Evolutionary conservation across 78 protist genomes (phyloP), one percentile per base, ranked within the genome.

Genomic region (Chrysochromulina parva): DNA sequence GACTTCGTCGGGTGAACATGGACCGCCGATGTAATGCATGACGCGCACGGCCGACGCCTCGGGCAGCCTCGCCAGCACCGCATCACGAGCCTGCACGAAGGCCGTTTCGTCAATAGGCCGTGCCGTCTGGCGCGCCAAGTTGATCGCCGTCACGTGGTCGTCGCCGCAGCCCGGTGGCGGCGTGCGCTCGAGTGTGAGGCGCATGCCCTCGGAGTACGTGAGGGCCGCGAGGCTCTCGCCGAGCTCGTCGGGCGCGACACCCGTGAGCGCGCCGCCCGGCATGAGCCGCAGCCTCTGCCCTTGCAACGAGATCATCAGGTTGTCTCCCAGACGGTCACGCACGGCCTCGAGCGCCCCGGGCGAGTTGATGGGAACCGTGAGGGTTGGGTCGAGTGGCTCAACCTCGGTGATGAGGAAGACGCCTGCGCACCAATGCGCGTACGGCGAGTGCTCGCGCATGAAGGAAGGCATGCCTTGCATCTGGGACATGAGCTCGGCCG

Each of bases 381-480:
- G 28, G 22, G 52, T 5, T 2, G 60, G 26, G 50, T 1, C 67
- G 67, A 5, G 6, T 11, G 38, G 26, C 67, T 54, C 69, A 50
- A 55, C 55, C 26, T 55, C 53, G 1, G 88, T 82, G 50, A 82
- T 82, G 55, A 57, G 19, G 66, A 55, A 82, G 16, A 48, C 88
- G 55, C 88, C 88, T 52, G 52, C 17, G 66, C 24, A 28, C 88
- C 88, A 82, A 67, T 82, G 88, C 50, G n/a, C 16, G 67, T 52
- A 55, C 48, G 67, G n/a, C 28, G 28, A 26, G 47, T 4, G 3
- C 88, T 57, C 52, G 50, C 0, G 50, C 26, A 54, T 22, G 50
- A 17, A 2, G 50, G 22, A 28, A 0, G 78, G 48, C 78, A 69
- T 24, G 20, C 50, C 48, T 3, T n/a, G 50, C 50, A 69, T 28